These are phyloP conservation scores for Iris macrosiphon DNA, from an alignment of 106 monocot species.

Conservation along the genomic window DNA sequence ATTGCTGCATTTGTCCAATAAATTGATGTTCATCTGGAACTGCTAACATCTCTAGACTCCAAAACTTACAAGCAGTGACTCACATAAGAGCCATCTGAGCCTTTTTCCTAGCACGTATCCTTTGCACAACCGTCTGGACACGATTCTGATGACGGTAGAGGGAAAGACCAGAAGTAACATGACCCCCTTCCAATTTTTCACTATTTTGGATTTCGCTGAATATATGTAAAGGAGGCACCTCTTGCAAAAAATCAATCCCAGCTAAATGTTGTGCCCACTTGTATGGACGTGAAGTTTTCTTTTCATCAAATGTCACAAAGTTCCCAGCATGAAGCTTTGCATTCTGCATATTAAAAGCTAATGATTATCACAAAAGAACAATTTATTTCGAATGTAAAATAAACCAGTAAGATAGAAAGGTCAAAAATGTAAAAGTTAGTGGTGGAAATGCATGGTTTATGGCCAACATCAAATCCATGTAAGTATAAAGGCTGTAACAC, in stretches of 20 bases:
- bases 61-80: slow-evolving; percentile 61
- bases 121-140: slow-evolving; percentile 72
- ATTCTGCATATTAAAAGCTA: too few species aligned
- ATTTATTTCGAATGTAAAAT: too few species aligned
- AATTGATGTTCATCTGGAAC: slow-evolving; percentile 2
- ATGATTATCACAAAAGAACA: too few species aligned
- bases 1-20: slow-evolving; percentile 19
- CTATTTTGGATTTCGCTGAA: slow-evolving; percentile 11
- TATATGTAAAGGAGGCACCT: slow-evolving; percentile 44
- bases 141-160: slow-evolving; percentile 90
- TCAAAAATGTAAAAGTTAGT: too few species aligned
- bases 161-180: slow-evolving; percentile 51
- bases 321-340: slow-evolving; percentile 74
- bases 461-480: too few species aligned
- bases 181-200: slow-evolving; percentile 11
- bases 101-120: slow-evolving; percentile 84
- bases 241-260: slow-evolving; percentile 92
- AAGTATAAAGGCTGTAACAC: too few species aligned
- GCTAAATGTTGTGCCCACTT: slow-evolving; percentile 99
- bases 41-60: slow-evolving; percentile 10
- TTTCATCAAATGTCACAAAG: slow-evolving; percentile 41
- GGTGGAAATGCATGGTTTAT: too few species aligned
- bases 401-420: too few species aligned
- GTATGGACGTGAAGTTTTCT: slow-evolving; percentile 59
- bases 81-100: slow-evolving; percentile 96